Percentiles rank a stretch among this genome's conserved stretches.
Conservation (phyloP, 352 stramenopile genomes). For the Phytophthora lateralis region DNA sequence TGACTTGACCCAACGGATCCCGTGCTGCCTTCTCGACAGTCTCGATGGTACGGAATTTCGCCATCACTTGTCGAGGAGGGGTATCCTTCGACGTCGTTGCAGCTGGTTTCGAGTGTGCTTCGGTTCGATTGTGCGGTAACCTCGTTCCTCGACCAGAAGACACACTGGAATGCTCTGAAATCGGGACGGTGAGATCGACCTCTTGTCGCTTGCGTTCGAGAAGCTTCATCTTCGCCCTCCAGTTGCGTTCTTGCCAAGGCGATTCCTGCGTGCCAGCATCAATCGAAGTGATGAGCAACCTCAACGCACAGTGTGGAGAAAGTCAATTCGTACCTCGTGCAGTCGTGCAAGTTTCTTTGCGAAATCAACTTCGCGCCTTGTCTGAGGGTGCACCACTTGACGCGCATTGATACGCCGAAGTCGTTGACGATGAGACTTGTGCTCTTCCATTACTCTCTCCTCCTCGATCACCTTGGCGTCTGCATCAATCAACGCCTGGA, state of each 20-base stretch:
- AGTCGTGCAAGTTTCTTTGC: conserved; percentile 19
- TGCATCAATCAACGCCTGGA: conserved; percentile 70
- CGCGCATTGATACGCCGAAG: conserved; percentile 51
- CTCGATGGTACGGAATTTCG: conserved; percentile 58
- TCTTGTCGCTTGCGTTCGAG: conserved; percentile 17
- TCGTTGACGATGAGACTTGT: conserved; percentile 62
- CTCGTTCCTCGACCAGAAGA: conserved; percentile 1
- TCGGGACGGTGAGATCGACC: background rate
- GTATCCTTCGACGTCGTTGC: conserved; percentile 2
- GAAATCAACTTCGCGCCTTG: conserved; percentile 13
- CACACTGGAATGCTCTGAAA: background rate
- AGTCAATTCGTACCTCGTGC: conserved; percentile 13
- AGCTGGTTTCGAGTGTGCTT: background rate
- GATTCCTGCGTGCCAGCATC: conserved; percentile 39
- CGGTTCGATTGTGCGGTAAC: background rate
- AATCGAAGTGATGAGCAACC: background rate
- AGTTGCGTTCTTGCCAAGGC: conserved; percentile 80
- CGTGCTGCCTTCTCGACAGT: conserved; percentile 61
- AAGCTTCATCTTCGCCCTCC: conserved; percentile 36
- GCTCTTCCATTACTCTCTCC: conserved; percentile 59
- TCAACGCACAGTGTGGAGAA: background rate
- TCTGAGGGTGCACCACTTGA: conserved; percentile 20
- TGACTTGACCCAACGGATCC: conserved; percentile 55
- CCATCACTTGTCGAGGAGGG: background rate
- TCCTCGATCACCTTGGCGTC: conserved; percentile 73